Percentiles rank a stretch among this genome's conserved stretches.
Evolutionary conservation across 257 asterid species (phyloP).

Genomic region (Salvia miltiorrhiza): DNA sequence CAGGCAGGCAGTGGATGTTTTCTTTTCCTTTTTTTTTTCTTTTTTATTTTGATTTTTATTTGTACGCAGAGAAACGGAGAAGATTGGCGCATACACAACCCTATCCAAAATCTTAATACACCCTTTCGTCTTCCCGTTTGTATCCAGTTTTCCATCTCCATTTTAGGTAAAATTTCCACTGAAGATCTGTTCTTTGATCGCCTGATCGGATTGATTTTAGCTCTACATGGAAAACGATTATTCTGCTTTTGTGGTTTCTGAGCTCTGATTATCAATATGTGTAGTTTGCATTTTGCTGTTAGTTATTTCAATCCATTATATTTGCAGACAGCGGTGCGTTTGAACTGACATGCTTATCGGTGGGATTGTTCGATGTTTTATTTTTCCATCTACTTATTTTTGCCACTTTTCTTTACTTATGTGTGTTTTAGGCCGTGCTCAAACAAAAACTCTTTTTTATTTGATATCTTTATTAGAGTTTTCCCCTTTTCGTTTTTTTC

Average conservation of each 20-base stretch:
- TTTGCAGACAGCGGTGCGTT: neutral
- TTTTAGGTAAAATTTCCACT: slow-evolving; percentile 13
- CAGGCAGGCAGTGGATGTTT: slow-evolving; percentile 7
- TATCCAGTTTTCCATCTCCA: slow-evolving; percentile 14
- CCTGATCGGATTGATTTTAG: slow-evolving; percentile 17
- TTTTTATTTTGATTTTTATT: neutral
- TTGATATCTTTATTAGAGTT: neutral
- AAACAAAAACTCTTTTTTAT: neutral
- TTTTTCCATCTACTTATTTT: neutral
- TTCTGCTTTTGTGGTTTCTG: slow-evolving; percentile 31
- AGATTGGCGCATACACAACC: slow-evolving; percentile 21
- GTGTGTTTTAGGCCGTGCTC: neutral
- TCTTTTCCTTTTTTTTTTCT: neutral
- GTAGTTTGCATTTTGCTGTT: neutral
- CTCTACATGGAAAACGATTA: slow-evolving; percentile 41
- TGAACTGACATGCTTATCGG: slow-evolving; percentile 35
- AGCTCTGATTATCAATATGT: slow-evolving; percentile 37
- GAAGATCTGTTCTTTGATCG: slow-evolving; percentile 42
- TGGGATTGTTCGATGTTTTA: neutral
- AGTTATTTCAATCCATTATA: neutral
- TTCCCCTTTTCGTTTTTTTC: neutral
- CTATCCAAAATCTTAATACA: slow-evolving; percentile 17
- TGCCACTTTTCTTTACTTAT: neutral
- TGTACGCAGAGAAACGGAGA: slow-evolving; percentile 3
- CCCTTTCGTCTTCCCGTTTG: neutral